Evolutionary conservation across 2,329 filamentous ascomycete species (phyloP), one percentile per base, ranked within the genome.

Genomic region (Coleophoma cylindrospora): DNA sequence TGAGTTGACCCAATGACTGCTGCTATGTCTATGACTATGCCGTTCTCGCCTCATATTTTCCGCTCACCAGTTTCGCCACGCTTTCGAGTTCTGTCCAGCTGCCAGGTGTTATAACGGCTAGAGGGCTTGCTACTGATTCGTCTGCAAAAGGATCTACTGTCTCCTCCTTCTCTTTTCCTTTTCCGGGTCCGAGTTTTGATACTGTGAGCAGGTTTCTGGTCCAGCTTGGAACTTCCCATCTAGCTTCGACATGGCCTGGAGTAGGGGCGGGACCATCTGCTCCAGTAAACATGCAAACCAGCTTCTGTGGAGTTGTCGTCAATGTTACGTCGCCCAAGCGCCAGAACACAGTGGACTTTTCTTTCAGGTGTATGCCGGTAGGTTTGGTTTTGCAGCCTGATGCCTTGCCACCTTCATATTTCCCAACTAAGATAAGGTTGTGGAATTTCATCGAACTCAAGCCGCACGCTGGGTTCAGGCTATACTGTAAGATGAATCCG

Each of bases 401-500:
- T 0, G 87, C 82, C 55, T 76, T 78, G 10, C 73, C 74, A 36
- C 86, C 84, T 40, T 89, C 84, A 57, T 95, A 86, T 1, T 80
- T 82, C 32, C 86, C 81, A 14, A 89, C 76, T 22, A 95, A 74
- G 6, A 87, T 77, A 21, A 96, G 76, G 60, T 96, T 95, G 60
- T 84, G 86, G 38, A 91, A 68, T 2, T 73, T 79, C 37, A 89
- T 62, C 68, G 77, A 63, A 61, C 74, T 56, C 3, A 55, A 61
- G 59, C 45, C 69, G 61, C 47, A 68, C 54, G 63, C 72, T 0
- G 90, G 87, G 67, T 96, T 96, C 14, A 94, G 77, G 6, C 84
- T 83, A 70, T 96, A 97, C 62, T 87, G 83, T 36, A 97, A 73
- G 48, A 96, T 81, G 38, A 95, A 81, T 38, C 88, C 91, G n/a